These are phyloP conservation scores for Naganishia friedmannii DNA, from an alignment of 768 basidiomycete species.

Conservation along the genomic window DNA sequence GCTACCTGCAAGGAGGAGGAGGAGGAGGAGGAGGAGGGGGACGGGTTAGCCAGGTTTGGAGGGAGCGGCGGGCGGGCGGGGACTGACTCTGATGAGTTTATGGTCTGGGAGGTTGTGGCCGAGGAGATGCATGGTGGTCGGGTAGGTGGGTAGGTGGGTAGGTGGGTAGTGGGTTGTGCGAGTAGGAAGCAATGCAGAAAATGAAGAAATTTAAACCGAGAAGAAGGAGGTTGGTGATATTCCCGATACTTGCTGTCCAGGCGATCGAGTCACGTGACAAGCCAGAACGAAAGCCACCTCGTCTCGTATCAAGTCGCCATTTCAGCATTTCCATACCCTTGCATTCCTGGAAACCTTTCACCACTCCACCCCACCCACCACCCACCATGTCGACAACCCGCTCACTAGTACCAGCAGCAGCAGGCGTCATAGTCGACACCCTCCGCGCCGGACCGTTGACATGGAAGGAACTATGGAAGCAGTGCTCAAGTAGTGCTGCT, in stretches of 20 bases:
- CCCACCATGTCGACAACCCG: background rate
- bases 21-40: background rate
- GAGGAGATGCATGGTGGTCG: constrained; percentile 65
- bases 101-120: constrained; percentile 77
- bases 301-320: too few species aligned
- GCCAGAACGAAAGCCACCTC: background rate
- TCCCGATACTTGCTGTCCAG: background rate
- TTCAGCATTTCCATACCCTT: too few species aligned
- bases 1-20: constrained; percentile 63
- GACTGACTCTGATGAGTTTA: constrained; percentile 69
- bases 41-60: background rate
- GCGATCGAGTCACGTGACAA: constrained; percentile 2
- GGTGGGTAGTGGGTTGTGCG: background rate
- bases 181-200: background rate
- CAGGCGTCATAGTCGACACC: constrained; percentile 22
- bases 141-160: too few species aligned
- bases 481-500: background rate
- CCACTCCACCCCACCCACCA: too few species aligned
- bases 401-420: constrained; percentile 28
- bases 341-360: too few species aligned
- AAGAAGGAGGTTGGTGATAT: background rate
- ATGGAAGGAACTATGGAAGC: constrained; percentile 24
- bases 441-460: constrained; percentile 26
- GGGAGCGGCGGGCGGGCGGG: background rate
- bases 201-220: too few species aligned